Evolutionary conservation across 2,329 filamentous ascomycete species (phyloP).

Genomic region (Fusarium decemcellulare): DNA sequence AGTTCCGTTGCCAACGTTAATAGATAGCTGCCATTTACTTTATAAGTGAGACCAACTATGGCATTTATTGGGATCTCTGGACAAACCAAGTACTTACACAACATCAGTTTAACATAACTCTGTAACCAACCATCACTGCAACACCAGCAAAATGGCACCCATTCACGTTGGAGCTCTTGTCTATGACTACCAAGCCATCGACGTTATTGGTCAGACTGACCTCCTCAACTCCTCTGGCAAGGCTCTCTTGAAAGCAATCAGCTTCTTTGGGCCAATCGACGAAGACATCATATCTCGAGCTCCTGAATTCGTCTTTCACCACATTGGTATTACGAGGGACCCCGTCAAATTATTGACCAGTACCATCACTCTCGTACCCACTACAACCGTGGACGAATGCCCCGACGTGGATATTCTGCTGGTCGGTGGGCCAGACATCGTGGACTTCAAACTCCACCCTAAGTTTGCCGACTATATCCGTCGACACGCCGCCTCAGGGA

Average conservation of each 20-base stretch:
- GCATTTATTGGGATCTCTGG: no score
- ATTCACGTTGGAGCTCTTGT: constrained; percentile 22
- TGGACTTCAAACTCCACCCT: not conserved
- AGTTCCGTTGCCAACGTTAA: no score
- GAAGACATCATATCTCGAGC: not conserved
- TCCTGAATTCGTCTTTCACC: not conserved
- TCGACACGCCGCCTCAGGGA: not conserved
- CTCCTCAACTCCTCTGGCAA: constrained; percentile 46
- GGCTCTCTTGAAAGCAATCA: not conserved
- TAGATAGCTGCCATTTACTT: no score
- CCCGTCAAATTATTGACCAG: not conserved
- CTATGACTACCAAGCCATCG: constrained; percentile 50
- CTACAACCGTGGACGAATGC: not conserved
- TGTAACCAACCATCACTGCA: no score
- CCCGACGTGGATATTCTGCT: not conserved
- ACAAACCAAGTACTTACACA: no score
- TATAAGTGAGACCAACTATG: no score
- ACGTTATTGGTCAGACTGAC: constrained; percentile 48
- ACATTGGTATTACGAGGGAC: not conserved
- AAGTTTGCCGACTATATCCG: not conserved
- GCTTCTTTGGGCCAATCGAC: not conserved
- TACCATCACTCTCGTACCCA: not conserved
- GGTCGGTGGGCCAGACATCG: not conserved
- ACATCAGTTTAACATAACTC: no score
- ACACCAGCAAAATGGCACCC: not conserved